A percentile compares a stretch with the other conserved stretches of the same genome.
These are phyloP conservation scores for Elsinoe batatas DNA, from an alignment of 2,329 filamentous ascomycete species.

Conservation along the genomic window DNA sequence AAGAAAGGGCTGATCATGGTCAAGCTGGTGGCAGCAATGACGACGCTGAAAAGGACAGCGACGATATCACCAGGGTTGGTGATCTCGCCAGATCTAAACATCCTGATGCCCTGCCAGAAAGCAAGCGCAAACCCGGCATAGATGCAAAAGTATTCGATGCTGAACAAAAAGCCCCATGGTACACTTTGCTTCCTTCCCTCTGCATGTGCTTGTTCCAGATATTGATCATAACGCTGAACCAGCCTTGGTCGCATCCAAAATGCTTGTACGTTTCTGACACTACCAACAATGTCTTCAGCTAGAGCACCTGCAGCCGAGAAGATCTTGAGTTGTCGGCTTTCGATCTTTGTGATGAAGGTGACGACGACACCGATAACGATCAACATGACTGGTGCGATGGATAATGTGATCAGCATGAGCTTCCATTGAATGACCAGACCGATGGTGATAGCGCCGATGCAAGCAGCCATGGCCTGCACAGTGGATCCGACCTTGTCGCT, in stretches of 20 bases:
- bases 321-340: constrained; percentile 8
- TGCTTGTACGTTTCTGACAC: constrained; percentile 35
- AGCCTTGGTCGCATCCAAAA: constrained; percentile 35
- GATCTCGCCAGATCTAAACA: constrained; percentile 16
- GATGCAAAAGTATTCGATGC: constrained; percentile 30
- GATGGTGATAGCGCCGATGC: constrained; percentile 15
- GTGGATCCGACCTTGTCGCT: constrained; percentile 26
- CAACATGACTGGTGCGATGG: constrained; percentile 33
- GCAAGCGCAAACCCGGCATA: constrained; percentile 26
- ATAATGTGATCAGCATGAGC: constrained; percentile 28
- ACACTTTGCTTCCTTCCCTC: constrained; percentile 29
- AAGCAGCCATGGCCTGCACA: constrained; percentile 18
- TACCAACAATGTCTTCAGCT: constrained; percentile 38
- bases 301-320: constrained; percentile 32
- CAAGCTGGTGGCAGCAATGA: constrained; percentile 26
- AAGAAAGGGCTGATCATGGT: constrained; percentile 29
- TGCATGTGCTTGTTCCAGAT: constrained; percentile 30
- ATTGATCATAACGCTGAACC: constrained; percentile 29
- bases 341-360: constrained; percentile 20
- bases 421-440: constrained; percentile 29
- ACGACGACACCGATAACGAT: constrained; percentile 22
- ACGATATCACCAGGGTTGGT: constrained; percentile 19
- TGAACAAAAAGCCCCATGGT: constrained; percentile 25
- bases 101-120: constrained; percentile 30
- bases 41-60: constrained; percentile 14